These are phyloP conservation scores for Zalerion maritima DNA, from an alignment of 495 filamentous ascomycete genomes.

Conservation along the genomic window DNA sequence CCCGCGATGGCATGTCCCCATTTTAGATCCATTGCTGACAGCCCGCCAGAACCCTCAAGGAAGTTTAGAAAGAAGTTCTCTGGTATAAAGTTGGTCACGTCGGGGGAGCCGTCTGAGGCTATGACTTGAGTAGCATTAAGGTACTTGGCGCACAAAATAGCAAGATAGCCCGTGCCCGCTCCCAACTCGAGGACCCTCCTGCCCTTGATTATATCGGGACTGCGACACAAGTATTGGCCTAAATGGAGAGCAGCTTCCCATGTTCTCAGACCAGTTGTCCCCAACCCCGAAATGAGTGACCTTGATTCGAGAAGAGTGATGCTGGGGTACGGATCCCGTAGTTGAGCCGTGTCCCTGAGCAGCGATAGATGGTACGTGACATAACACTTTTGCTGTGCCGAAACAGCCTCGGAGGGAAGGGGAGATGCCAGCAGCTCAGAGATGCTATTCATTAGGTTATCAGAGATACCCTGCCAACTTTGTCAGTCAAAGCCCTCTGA, in stretches of 20 bases:
- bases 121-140: slow-evolving; percentile 49
- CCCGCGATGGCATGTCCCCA: slow-evolving; percentile 44
- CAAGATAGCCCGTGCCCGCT: slow-evolving; percentile 74
- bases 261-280: slow-evolving; percentile 77
- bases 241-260: slow-evolving; percentile 92
- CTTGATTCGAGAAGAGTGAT: slow-evolving; percentile 59
- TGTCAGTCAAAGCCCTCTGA: too few relatives aligned
- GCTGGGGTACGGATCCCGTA: slow-evolving; percentile 7
- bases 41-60: slow-evolving; percentile 27
- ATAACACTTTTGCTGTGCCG: slow-evolving; percentile 61
- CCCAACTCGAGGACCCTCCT: slow-evolving; percentile 74
- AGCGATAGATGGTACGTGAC: slow-evolving; percentile 53
- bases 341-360: slow-evolving; percentile 6
- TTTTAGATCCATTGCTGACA: slow-evolving; percentile 36
- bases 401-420: slow-evolving; percentile 40
- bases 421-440: slow-evolving; percentile 42
- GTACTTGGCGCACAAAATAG: slow-evolving; percentile 64
- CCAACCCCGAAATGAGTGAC: slow-evolving; percentile 52
- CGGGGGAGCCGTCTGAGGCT: slow-evolving; percentile 67
- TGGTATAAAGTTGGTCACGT: slow-evolving; percentile 52
- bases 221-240: slow-evolving; percentile 47
- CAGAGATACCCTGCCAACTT: slow-evolving; percentile 57
- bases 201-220: slow-evolving; percentile 26
- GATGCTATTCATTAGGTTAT: slow-evolving; percentile 51
- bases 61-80: slow-evolving; percentile 55